Evolutionary conservation across 805 yeast species (phyloP).

Genomic region (Ascoidea tarda): DNA sequence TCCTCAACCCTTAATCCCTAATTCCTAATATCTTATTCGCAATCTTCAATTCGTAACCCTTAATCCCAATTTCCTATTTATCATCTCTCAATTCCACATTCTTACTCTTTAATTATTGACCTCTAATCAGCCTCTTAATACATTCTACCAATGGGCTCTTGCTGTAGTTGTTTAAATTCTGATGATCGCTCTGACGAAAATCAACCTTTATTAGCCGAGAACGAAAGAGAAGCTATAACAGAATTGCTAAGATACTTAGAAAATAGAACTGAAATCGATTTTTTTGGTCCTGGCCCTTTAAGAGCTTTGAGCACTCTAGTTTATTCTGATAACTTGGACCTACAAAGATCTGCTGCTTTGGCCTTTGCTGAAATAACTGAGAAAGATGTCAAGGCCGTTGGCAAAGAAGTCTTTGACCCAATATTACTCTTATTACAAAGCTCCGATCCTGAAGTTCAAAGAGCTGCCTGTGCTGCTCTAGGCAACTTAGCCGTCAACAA

Average conservation of each 20-base stretch:
- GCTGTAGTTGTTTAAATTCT: slow-evolving; percentile 32
- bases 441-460: slow-evolving; percentile 85
- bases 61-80: too few species aligned
- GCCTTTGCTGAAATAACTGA: slow-evolving; percentile 99
- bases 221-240: slow-evolving; percentile 93
- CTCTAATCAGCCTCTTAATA: background rate
- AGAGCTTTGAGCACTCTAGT: slow-evolving; percentile 86
- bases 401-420: slow-evolving; percentile 86
- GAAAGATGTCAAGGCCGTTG: slow-evolving; percentile 84
- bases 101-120: too few species aligned
- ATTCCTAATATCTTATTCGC: too few species aligned
- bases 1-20: too few species aligned
- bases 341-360: slow-evolving; percentile 92
- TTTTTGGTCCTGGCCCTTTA: slow-evolving; percentile 73
- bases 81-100: too few species aligned
- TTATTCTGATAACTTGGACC: slow-evolving; percentile 85
- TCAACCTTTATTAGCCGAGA: slow-evolving; percentile 82
- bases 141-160: slow-evolving; percentile 28
- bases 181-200: slow-evolving; percentile 28
- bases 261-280: slow-evolving; percentile 78
- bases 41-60: too few species aligned
- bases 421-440: slow-evolving; percentile 76
- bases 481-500: slow-evolving; percentile 98
- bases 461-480: slow-evolving; percentile 97
- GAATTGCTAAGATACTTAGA: slow-evolving; percentile 81